Base-by-base conservation (phyloP, 108 stramenopile genomes). In the Nannochloropsis gaditana region DNA sequence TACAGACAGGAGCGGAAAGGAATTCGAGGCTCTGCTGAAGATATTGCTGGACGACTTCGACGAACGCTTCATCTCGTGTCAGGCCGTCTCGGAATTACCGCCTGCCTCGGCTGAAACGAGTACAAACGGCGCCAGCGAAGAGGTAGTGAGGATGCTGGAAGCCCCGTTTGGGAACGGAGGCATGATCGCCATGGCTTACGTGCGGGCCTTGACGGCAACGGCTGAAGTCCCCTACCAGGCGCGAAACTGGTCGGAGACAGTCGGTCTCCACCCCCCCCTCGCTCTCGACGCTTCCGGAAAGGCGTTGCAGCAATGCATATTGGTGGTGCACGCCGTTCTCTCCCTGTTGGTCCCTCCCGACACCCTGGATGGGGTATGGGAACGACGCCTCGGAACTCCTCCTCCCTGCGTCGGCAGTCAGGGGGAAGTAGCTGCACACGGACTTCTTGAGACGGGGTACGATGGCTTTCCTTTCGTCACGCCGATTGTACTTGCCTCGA, bases 291-390 rank as follows among this genome's bases (percentile, higher is more conserved):
- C 47, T 0, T 11, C 19, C 19, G 59, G 59, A 6, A 73, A n/a
- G 59, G n/a, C 15, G 6, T 73, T 73, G 4, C 59, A 73, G 59
- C 59, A 73, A n/a, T 73, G 59, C 6, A 6, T 73, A 4, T 5
- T 73, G 59, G 59, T n/a, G 19, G 5, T 73, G 59, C 59, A 73
- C n/a, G 59, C 59, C 59, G 15, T 73, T 15, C 15, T 73, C 8
- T 73, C 59, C 59, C 59, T 73, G 19, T n/a, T 73, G 15, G 59
- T 73, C 59, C 59, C 59, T 73, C 59, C n/a, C 59, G 59, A 73
- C n/a, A 15, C n/a, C 19, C 59, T 73, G 19, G 59, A 73, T n/a
- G 4, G 19, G 15, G 31, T 31, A 31, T 31, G 31, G 31, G 31
- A 31, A 31, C 31, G 31, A n/a, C 59, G 3, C 6, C n/a, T 73